Percentiles rank a stretch among this genome's conserved stretches.
These are phyloP conservation scores for Clitoria ternatea DNA, from an alignment of 306 rosid species.

Conservation along the genomic window DNA sequence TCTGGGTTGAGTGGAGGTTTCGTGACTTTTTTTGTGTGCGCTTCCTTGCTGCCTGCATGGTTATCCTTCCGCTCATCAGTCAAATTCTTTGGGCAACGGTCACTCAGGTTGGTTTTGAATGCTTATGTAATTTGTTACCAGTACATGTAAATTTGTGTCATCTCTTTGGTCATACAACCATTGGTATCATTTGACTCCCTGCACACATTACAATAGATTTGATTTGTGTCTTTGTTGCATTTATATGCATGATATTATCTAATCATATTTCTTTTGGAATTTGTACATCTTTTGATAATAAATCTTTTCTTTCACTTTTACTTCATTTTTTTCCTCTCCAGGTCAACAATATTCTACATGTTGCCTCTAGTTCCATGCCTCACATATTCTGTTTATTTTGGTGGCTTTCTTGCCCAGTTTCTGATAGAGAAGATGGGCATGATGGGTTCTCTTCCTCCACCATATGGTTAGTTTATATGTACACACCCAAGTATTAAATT, in stretches of 20 bases:
- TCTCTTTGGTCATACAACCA: conserved; percentile 3
- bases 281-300: conserved; percentile 7
- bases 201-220: not conserved
- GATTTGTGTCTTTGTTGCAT: not conserved
- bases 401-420: conserved; percentile 85
- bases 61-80: conserved; percentile 53
- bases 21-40: conserved; percentile 55
- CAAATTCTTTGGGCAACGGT: conserved; percentile 55
- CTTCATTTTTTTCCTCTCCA: conserved; percentile 31
- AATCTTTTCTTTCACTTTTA: not conserved
- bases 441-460: conserved; percentile 96
- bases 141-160: conserved; percentile 8
- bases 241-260: conserved; percentile 2
- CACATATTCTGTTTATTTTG: conserved; percentile 78
- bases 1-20: conserved; percentile 94
- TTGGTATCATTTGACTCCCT: not conserved
- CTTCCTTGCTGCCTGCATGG: conserved; percentile 88
- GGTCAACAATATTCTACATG: conserved; percentile 70
- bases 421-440: conserved; percentile 94
- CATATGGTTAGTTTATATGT: conserved; percentile 63
- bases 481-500: not conserved
- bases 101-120: conserved; percentile 60
- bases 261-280: conserved; percentile 9
- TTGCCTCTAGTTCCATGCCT: conserved; percentile 80
- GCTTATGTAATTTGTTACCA: conserved; percentile 2